Percentiles rank a stretch among this genome's conserved stretches.
Evolutionary conservation across 139 green algal genomes (phyloP).

Genomic region (Chlorella vulgaris): DNA sequence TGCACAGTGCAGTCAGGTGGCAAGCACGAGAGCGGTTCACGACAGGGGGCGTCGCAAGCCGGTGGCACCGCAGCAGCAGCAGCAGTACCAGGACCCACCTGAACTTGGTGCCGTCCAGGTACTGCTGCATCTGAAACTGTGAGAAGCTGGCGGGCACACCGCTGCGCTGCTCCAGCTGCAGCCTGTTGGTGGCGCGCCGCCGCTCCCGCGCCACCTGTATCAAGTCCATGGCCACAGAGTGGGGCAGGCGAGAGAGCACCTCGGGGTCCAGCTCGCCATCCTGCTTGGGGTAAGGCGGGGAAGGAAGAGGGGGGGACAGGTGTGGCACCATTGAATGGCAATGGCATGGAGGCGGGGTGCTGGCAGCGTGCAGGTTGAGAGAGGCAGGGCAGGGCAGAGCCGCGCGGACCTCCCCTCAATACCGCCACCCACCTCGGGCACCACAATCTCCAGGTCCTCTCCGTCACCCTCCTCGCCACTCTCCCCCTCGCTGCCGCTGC

Average conservation of each 20-base stretch:
- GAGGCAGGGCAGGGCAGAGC: too few species aligned
- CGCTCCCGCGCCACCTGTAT: conserved; percentile 77
- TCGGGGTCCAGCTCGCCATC: conserved; percentile 65
- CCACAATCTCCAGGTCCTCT: conserved; percentile 39
- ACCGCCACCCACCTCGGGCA: conserved; percentile 53
- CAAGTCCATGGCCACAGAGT: conserved; percentile 87
- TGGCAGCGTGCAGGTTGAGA: not conserved
- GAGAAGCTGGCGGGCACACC: conserved; percentile 62
- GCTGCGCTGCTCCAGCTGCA: conserved; percentile 64
- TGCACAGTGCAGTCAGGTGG: too few species aligned
- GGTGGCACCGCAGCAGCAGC: not conserved
- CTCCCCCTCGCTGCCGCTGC: not conserved
- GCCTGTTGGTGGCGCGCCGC: conserved; percentile 67
- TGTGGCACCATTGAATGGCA: not conserved
- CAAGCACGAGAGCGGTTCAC: too few species aligned
- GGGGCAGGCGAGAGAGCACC: conserved; percentile 83
- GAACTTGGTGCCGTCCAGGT: conserved; percentile 66
- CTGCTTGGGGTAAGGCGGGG: not conserved
- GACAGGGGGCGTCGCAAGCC: too few species aligned
- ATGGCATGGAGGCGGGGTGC: not conserved
- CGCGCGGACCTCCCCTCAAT: too few species aligned
- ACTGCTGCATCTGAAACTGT: conserved; percentile 78
- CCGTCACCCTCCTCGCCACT: conserved; percentile 6
- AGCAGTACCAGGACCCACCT: not conserved
- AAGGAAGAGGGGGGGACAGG: not conserved